Base-by-base conservation (phyloP, 306 rosid species). In the Pueraria montana region DNA sequence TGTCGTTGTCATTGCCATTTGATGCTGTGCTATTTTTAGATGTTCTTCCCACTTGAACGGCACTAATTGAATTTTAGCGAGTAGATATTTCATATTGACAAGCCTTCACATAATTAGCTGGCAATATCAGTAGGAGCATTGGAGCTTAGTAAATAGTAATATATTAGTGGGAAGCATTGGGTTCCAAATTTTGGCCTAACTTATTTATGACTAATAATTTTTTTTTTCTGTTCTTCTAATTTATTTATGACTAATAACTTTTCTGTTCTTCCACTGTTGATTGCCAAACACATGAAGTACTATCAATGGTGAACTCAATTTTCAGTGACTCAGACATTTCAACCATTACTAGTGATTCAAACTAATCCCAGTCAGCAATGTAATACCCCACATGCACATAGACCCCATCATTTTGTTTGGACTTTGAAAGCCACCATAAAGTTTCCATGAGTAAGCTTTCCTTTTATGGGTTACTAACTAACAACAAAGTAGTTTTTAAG, bases 121-220 rank as follows among this genome's bases (percentile, higher is more conserved):
- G 72, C 87, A 56, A 32, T 36, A 56, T 50, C 46, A 72, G 81
- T 3, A 11, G 21, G 24, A 27, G 23, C 38, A 49, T 9, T 40
- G 81, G 68, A 79, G 27, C 50, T 80, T 80, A 65, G 13, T 32
- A 43, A 62, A 8, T 68, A 43, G n/a, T n/a, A n/a, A n/a, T n/a
- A 13, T 43, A 58, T 71, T 82, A 45, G 82, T 74, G 82, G 77
- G 80, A 73, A 63, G 68, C 30, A 56, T 52, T 71, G 38, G 27
- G 46, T 43, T 86, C 84, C 84, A 88, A 86, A 50, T 10, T 78
- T 74, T 79, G 21, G 52, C 70, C 78, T 48, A 13, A 26, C 6
- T 48, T 40, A 32, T 8, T 48, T 20, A 67, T 67, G 48, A 38
- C 73, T 68, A 5, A 40, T 40, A 67, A 40, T 67, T n/a, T n/a